A percentile compares a stretch with the other conserved stretches of the same genome.
Evolutionary conservation across 768 basidiomycete genomes (phyloP).

Genomic region (Suillus decipiens): DNA sequence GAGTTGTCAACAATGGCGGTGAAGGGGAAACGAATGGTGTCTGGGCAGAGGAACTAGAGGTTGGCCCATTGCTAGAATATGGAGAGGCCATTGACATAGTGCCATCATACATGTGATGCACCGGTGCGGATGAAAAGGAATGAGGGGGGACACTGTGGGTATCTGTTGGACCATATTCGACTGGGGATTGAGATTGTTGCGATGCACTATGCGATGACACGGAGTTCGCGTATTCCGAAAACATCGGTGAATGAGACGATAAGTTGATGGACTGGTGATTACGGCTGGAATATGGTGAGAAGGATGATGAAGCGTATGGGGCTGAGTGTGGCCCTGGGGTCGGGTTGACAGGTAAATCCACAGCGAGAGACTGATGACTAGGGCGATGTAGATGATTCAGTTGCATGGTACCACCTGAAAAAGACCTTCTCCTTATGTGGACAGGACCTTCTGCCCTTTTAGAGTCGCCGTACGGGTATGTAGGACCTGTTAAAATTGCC

Average conservation of each 20-base stretch:
- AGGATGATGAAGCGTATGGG: conserved; percentile 14
- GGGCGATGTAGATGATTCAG: conserved; percentile 18
- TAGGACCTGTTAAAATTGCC: conserved; percentile 30
- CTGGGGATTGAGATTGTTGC: conserved; percentile 15
- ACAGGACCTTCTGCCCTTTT: conserved; percentile 20
- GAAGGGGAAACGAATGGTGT: conserved; percentile 23
- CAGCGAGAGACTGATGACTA: conserved; percentile 12
- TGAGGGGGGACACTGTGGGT: conserved; percentile 16
- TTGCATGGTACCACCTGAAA: conserved; percentile 21
- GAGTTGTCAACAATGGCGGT: conserved; percentile 29
- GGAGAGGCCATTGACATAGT: conserved; percentile 13
- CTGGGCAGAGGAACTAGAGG: conserved; percentile 11
- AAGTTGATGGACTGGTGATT: conserved; percentile 10
- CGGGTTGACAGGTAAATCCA: conserved; percentile 15
- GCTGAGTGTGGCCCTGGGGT: conserved; percentile 15
- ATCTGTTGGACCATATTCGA: conserved; percentile 15
- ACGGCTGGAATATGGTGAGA: conserved; percentile 18
- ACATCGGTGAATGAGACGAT: conserved; percentile 18
- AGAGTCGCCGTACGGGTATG: conserved; percentile 30
- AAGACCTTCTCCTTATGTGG: conserved; percentile 32
- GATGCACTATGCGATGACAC: conserved; percentile 15
- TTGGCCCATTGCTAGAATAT: conserved; percentile 17
- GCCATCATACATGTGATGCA: conserved; percentile 17
- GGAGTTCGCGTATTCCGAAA: conserved; percentile 19
- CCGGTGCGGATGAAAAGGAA: conserved; percentile 24